A percentile compares a stretch with the other conserved stretches of the same genome.
Evolutionary conservation across 1,284 basidiomycete species (phyloP).

Genomic region (Ceratobasidium sp.): DNA sequence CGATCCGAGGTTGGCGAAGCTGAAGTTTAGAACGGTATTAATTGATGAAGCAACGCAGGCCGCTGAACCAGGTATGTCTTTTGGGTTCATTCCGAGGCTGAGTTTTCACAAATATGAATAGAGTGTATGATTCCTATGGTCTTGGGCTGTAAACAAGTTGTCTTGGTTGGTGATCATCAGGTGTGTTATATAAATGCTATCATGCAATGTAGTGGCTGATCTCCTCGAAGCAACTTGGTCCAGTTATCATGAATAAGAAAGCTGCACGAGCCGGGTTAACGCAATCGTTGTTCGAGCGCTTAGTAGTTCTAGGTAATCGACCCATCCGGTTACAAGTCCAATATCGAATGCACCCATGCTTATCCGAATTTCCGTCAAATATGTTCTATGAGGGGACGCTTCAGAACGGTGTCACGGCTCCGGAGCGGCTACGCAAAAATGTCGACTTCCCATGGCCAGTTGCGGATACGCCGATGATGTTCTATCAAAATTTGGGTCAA

Average conservation of each 20-base stretch:
- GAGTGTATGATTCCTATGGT: slow-evolving; percentile 99
- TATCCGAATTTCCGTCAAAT: slow-evolving; percentile 99
- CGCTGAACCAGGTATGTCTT: slow-evolving; percentile 87
- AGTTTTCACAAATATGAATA: slow-evolving; percentile 55
- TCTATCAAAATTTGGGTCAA: slow-evolving; percentile 98
- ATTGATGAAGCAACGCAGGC: slow-evolving; percentile 99
- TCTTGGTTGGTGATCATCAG: slow-evolving; percentile 97
- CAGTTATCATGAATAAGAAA: slow-evolving; percentile 99
- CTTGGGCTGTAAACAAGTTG: slow-evolving; percentile 98
- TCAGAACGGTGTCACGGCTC: slow-evolving; percentile 99
- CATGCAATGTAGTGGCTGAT: slow-evolving; percentile 23
- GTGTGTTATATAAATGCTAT: slow-evolving; percentile 56
- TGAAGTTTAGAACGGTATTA: slow-evolving; percentile 98
- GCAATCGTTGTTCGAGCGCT: slow-evolving; percentile 96
- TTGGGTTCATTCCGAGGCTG: slow-evolving; percentile 25
- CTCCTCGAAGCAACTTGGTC: slow-evolving; percentile 84
- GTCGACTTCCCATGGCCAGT: slow-evolving; percentile 99
- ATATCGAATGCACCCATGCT: slow-evolving; percentile 99
- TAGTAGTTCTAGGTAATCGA: slow-evolving; percentile 94
- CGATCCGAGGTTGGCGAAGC: slow-evolving; percentile 93
- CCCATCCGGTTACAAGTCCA: slow-evolving; percentile 99
- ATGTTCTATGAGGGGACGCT: slow-evolving; percentile 99
- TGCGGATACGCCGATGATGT: slow-evolving; percentile 99
- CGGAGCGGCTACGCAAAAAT: slow-evolving; percentile 95
- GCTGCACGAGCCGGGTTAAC: slow-evolving; percentile 97